Base-by-base conservation (phyloP, 2,329 filamentous ascomycete species). In the Davidsoniella eucalypti region DNA sequence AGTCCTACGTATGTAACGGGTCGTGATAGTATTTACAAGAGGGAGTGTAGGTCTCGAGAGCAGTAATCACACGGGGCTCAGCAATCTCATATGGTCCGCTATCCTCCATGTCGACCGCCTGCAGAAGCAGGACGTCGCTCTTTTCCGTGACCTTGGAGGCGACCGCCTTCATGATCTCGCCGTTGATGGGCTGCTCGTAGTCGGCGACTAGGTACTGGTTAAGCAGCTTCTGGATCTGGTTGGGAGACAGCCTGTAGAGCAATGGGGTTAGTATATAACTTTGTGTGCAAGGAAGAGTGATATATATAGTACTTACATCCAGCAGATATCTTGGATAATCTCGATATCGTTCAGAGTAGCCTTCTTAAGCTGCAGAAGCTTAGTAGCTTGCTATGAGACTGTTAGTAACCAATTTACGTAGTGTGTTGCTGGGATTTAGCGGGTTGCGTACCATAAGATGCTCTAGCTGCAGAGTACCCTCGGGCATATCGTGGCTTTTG, bases 271-370 rank as follows among this genome's bases (percentile, higher is more conserved):
- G 25, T 44, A 18, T 33, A 25, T 4, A 8, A 40, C 38, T 7
- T 2, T 40, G 17, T 4, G 36, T 25, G 18, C 9, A 12, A 44
- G 5, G 29, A 16, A 18, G 26, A 47, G 36, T 12, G 45, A 47
- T 18, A n/a, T 18, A 18, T n/a, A 45, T 33, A 29, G 33, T 12
- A 76, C 85, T 79, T 69, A 93, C 90, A 96, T 96, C 90, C 90
- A 96, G 76, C 92, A 98, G 60, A 98, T 98, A 64, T 98, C 92
- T 70, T 98, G 92, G 61, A 98, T 98, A 60, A 98, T 98, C 68
- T 98, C 92, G 60, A 98, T 98, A 61, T 98, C 92, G 64, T 96
- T 98, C 63, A 98, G 69, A 1, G 92, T 98, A 7, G 92, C 92
- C 71, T 98, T 98, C 80, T 98, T 98, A 56, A 98, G 73, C 66